Percentiles rank a stretch among this genome's conserved stretches.
Conservation (phyloP, 108 stramenopile genomes). For the Bacterosira constricta region DNA sequence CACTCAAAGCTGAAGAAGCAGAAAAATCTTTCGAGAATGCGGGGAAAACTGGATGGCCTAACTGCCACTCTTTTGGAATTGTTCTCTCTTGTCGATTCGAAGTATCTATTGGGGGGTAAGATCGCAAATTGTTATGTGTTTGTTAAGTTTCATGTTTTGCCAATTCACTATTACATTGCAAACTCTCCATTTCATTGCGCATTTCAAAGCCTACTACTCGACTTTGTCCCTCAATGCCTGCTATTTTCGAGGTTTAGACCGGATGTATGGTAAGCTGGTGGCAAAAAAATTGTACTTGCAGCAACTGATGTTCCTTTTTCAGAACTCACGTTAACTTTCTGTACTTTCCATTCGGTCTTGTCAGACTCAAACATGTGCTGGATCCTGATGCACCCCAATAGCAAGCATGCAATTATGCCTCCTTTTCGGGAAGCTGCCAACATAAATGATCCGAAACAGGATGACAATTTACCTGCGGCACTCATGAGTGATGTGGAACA, state of each 20-base stretch:
- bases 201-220: slow-evolving; percentile 32
- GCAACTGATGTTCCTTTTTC: too few relatives aligned
- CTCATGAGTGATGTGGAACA: slow-evolving; percentile 54
- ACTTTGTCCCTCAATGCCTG: slow-evolving; percentile 49
- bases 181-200: neutral
- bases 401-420: slow-evolving; percentile 23
- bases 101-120: slow-evolving; percentile 36
- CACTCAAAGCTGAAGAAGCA: slow-evolving; percentile 10
- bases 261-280: slow-evolving; percentile 34
- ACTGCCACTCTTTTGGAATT: slow-evolving; percentile 42
- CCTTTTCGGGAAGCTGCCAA: slow-evolving; percentile 24
- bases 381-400: slow-evolving; percentile 47
- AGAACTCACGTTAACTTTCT: too few relatives aligned
- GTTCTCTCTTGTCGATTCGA: slow-evolving; percentile 48
- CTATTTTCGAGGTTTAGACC: slow-evolving; percentile 44
- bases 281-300: too few relatives aligned
- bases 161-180: too few relatives aligned
- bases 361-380: slow-evolving; percentile 51
- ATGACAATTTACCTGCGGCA: slow-evolving; percentile 30
- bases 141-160: neutral
- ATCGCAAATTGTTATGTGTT: neutral
- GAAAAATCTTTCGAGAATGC: slow-evolving; percentile 24
- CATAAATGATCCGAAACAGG: neutral
- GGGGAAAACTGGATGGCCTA: slow-evolving; percentile 28
- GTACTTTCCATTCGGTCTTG: neutral